Evolutionary conservation across 164 flowering plant species (phyloP), one percentile per base, ranked within the genome.

Genomic region (Magnolia officinalis): DNA sequence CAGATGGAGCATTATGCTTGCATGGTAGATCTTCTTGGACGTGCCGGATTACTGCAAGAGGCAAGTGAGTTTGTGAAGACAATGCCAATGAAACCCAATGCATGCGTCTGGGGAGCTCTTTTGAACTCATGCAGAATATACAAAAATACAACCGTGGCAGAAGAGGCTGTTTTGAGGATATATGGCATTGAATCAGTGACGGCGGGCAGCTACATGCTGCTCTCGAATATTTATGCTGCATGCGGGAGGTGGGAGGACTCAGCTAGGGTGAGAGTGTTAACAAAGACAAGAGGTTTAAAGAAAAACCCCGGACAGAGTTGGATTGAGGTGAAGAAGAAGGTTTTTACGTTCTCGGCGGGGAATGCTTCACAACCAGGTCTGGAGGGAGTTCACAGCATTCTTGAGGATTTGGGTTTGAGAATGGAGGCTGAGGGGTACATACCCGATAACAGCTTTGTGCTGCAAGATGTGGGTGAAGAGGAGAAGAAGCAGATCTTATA

Each of bases 21-120:
- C 82, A 84, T 92, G 83, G 96, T 92, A 74, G 97, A 92, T 84
- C 90, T 94, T 63, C 88, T 94, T 68, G 94, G 97, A 13, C 91
- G 97, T 23, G 92, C 91, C 8, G 97, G 98, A 37, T 69, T 85
- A 52, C 51, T 91, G 70, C 70, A 87, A 63, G 97, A 94, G 79
- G 97, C 97, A 59, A 81, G 79, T 61, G 86, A 87, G 23, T 72
- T 92, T 21, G 76, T 89, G 21, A 87, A 84, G 74, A 81, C 59
- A 76, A 88, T 92, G 90, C 96, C 97, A 19, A 81, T 90, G 81
- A 81, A 86, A 73, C 93, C 97, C 13, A 90, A 92, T 77, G 85
- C 73, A 7, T 87, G 80, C 82, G 89, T 92, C 4, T 91, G 89
- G 93, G 90, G 95, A 31, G 89, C 97, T 31, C 82, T 94, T 21